A percentile compares a stretch with the other conserved stretches of the same genome.
These are phyloP conservation scores for Acidomyces sp. DNA, from an alignment of 495 filamentous ascomycete genomes.

Conservation along the genomic window DNA sequence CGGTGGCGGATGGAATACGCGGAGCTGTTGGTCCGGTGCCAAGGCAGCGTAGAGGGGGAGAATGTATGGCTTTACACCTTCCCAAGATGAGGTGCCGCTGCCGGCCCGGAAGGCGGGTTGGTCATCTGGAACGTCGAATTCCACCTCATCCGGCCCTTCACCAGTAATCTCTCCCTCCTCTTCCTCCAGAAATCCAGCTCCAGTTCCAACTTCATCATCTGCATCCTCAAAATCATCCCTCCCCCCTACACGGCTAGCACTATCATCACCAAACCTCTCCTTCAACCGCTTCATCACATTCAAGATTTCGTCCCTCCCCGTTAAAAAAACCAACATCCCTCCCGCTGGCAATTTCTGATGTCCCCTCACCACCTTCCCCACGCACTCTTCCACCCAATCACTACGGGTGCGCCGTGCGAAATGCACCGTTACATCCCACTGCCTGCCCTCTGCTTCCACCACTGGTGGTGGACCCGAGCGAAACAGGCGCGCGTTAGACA, in stretches of 20 bases:
- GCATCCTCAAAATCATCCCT: slow-evolving; percentile 23
- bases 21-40: slow-evolving; percentile 84
- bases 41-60: slow-evolving; percentile 87
- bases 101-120: not conserved
- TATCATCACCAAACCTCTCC: slow-evolving; percentile 24
- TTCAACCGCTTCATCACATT: slow-evolving; percentile 65
- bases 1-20: slow-evolving; percentile 74
- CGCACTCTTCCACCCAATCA: slow-evolving; percentile 83
- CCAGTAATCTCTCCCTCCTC: slow-evolving; percentile 30
- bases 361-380: slow-evolving; percentile 73
- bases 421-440: slow-evolving; percentile 80
- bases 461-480: slow-evolving; percentile 57
- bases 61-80: slow-evolving; percentile 48
- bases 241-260: not conserved
- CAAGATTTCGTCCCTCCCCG: slow-evolving; percentile 82
- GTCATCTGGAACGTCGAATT: slow-evolving; percentile 42
- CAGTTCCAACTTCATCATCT: slow-evolving; percentile 9
- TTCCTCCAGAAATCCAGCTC: slow-evolving; percentile 12
- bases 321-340: slow-evolving; percentile 89
- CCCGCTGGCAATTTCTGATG: slow-evolving; percentile 85
- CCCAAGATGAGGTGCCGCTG: slow-evolving; percentile 9
- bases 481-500: slow-evolving; percentile 70
- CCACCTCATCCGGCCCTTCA: slow-evolving; percentile 41
- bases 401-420: slow-evolving; percentile 70
- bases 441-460: slow-evolving; percentile 83